Evolutionary conservation across 1,139 yeast genomes (phyloP), one percentile per base, ranked within the genome.

Genomic region (Pichia sp.): DNA sequence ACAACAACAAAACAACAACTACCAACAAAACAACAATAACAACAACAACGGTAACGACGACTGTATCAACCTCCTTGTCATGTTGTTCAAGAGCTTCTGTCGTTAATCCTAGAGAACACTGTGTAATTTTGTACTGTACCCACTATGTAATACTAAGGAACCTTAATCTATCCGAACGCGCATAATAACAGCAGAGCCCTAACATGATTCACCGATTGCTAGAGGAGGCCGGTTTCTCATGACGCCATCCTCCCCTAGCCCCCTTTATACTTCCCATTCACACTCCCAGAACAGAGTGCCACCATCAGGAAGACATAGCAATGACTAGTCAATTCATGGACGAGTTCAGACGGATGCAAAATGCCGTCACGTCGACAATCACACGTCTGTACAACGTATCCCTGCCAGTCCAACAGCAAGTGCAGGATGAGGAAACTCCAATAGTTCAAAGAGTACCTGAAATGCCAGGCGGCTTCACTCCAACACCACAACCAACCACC

Each of bases 1-100:
- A 61, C 56, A 71, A 58, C 53, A 60, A 38, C 50, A 50, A 38
- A 56, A 58, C 14, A 20, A 20, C 24, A 18, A 18, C 31, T 15
- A 28, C 38, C 59, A 60, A 22, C 55, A 52, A 10, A 10, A 40
- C 53, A 57, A 45, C 60, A 56, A 37, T 59, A 54, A 38, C 59
- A 55, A 21, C 45, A 47, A 45, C 50, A 48, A 48, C 51, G 53
- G 46, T 51, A 53, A 50, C 55, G 49, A 10, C 22, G 32, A 34
- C 18, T 39, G 42, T 18, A 8, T 36, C 10, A 31, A 42, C 27
- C 18, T 32, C 20, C 15, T 36, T 5, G 17, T 27, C 27, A 20
- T 24, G 18, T 18, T 40, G 19, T 32, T 44, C 17, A 39, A 22
- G 11, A 15, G 39, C 12, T 39, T 39, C 34, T 33, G 39, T 18